Evolutionary conservation across 2,329 filamentous ascomycete genomes (phyloP).

Genomic region (Fusarium caatingaense): DNA sequence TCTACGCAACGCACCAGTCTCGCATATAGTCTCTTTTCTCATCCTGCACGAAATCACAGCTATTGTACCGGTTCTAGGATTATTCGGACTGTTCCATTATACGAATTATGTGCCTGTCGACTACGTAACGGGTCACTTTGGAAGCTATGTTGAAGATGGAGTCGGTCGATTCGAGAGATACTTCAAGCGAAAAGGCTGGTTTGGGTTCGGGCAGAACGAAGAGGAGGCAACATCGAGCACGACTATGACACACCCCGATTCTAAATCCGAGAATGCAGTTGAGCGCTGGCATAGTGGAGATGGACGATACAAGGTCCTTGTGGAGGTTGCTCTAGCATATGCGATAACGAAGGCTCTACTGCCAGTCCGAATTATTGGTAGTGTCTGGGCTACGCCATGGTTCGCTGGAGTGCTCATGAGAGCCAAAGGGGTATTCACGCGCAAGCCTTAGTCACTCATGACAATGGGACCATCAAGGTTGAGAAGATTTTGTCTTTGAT

Average conservation of each 20-base stretch:
- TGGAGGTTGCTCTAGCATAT: slow-evolving; percentile 87
- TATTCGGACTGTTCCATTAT: slow-evolving; percentile 85
- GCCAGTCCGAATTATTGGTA: slow-evolving; percentile 79
- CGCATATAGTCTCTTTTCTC: slow-evolving; percentile 87
- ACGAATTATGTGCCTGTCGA: slow-evolving; percentile 75
- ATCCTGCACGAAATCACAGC: slow-evolving; percentile 94
- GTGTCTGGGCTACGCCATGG: slow-evolving; percentile 92
- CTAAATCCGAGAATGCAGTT: slow-evolving; percentile 47
- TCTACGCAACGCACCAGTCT: slow-evolving; percentile 80
- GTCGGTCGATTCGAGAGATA: slow-evolving; percentile 81
- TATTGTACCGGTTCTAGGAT: slow-evolving; percentile 78
- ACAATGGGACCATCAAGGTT: slow-evolving; percentile 8
- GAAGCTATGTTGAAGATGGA: slow-evolving; percentile 67
- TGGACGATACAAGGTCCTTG: slow-evolving; percentile 65
- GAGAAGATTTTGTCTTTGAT: slow-evolving; percentile 45
- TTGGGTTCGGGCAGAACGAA: slow-evolving; percentile 65
- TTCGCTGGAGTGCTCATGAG: slow-evolving; percentile 77
- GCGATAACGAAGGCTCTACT: slow-evolving; percentile 88
- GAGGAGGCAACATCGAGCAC: slow-evolving; percentile 4
- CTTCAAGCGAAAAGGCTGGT: slow-evolving; percentile 84
- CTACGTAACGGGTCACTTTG: slow-evolving; percentile 63
- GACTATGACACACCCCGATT: slow-evolving; percentile 6
- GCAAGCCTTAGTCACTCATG: slow-evolving; percentile 39
- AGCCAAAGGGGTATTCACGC: slow-evolving; percentile 48
- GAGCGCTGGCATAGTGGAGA: slow-evolving; percentile 55